These are phyloP conservation scores for Colletotrichum sp. DNA, from an alignment of 2,329 filamentous ascomycete species.

Conservation along the genomic window DNA sequence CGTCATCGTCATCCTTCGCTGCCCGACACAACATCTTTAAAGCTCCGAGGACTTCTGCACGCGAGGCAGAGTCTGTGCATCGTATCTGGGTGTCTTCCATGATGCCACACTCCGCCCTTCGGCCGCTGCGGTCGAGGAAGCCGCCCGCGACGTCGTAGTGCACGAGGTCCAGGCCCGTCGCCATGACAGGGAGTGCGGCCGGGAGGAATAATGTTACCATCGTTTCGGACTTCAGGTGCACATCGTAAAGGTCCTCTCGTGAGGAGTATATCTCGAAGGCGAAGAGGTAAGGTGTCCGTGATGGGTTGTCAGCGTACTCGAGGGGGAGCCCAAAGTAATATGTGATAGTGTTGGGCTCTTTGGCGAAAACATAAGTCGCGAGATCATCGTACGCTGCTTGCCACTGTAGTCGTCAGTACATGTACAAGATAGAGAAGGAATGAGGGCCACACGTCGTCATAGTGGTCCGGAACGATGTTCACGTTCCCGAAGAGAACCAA, in stretches of 20 bases:
- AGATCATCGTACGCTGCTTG: slow-evolving; percentile 44
- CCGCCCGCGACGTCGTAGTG: slow-evolving; percentile 26
- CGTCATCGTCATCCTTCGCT: slow-evolving; percentile 23
- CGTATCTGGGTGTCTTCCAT: slow-evolving; percentile 27
- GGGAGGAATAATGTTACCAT: slow-evolving; percentile 26
- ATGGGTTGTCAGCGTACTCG: slow-evolving; percentile 24
- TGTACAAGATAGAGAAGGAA: neutral
- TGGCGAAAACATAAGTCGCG: slow-evolving; percentile 35
- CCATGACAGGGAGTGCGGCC: slow-evolving; percentile 24
- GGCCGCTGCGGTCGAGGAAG: slow-evolving; percentile 25
- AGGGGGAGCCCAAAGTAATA: slow-evolving; percentile 49
- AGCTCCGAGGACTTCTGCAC: slow-evolving; percentile 20
- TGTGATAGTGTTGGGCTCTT: slow-evolving; percentile 39
- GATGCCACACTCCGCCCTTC: slow-evolving; percentile 25
- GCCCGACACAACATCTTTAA: slow-evolving; percentile 20
- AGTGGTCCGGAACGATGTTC: slow-evolving; percentile 40
- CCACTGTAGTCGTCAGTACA: slow-evolving; percentile 32
- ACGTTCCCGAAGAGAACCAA: slow-evolving; percentile 31
- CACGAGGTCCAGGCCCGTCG: slow-evolving; percentile 27
- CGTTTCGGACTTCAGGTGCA: slow-evolving; percentile 25
- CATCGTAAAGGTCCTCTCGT: slow-evolving; percentile 25
- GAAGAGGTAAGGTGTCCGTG: slow-evolving; percentile 27
- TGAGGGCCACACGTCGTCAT: slow-evolving; percentile 29
- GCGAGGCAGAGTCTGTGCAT: slow-evolving; percentile 8
- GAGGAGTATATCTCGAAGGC: slow-evolving; percentile 27